Base-by-base conservation (phyloP, 108 stramenopile species). In the Skeletonema tropicum region DNA sequence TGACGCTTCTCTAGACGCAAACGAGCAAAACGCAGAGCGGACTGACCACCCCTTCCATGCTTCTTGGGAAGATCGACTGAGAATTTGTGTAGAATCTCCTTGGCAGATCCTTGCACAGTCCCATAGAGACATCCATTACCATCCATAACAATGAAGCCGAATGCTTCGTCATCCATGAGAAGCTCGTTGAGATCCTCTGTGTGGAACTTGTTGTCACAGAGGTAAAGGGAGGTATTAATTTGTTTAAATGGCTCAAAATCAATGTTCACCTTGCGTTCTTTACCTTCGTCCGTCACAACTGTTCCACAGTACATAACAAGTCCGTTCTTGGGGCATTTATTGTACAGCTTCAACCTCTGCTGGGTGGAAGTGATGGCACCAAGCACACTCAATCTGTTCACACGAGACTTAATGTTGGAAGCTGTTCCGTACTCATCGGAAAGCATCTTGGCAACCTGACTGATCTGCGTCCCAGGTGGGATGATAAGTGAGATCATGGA, bases 61-160 rank as follows among this genome's bases (percentile, higher is more conserved):
- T 99, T 99, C 90, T 99, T 99, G 78, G 99, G 99, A 41, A 99
- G 85, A 85, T 99, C 99, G 63, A 99, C 99, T 26, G 86, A 85
- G 88, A 99, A 98, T 82, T 98, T 98, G 87, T 98, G 97, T 57
- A 99, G 69, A 49, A 99, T 84, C 81, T 97, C 97, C 14, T 95
- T 82, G 46, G 90, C 94, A 83, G 91, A 96, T 21, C 97, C 97
- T 71, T 96, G 94, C 5, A 98, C 95, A 17, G 93, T 94, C 30
- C 97, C 99, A 80, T 98, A 99, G 39, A 99, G 85, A 58, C 87
- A 95, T 8, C 99, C 99, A 83, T 98, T 98, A 78, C 99, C 99
- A 79, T 99, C 99, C 98, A 99, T 98, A 75, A 99, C 87, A 73
- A 99, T 97, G 79, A 99, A 99, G 10, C 98, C 99, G 77, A 99